Conservation (phyloP, 2,329 filamentous ascomycete genomes). For the Aspergillus quadrilineatus region DNA sequence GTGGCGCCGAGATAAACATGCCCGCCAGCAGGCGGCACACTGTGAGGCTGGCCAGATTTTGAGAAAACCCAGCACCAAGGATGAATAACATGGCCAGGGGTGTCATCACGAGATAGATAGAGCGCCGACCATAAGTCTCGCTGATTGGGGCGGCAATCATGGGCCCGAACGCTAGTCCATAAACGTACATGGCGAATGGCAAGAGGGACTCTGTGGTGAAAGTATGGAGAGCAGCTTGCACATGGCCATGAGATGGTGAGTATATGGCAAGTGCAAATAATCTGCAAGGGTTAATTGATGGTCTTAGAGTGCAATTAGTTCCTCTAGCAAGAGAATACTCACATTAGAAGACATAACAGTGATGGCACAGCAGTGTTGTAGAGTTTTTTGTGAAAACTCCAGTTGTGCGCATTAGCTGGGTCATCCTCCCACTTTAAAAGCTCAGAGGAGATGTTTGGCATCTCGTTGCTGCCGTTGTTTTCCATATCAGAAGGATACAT, state of each 20-base stretch:
- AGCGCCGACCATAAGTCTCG: conserved; percentile 11
- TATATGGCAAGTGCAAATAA: conserved; percentile 15
- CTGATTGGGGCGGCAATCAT: conserved; percentile 13
- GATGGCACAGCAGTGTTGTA: conserved; percentile 8
- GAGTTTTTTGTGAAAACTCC: conserved; percentile 1
- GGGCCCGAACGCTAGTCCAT: conserved; percentile 14
- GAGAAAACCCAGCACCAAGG: conserved; percentile 8
- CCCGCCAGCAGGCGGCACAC: conserved; percentile 16
- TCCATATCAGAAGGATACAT: no score
- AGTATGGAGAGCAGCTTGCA: conserved; percentile 6
- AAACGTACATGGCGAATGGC: conserved; percentile 15
- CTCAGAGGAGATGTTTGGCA: no score
- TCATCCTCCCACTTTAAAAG: neutral
- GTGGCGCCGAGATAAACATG: conserved; percentile 8
- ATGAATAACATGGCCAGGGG: conserved; percentile 10
- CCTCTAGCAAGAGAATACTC: neutral
- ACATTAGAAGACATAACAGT: conserved; percentile 3
- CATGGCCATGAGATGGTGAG: conserved; percentile 10
- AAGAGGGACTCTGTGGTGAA: conserved; percentile 9
- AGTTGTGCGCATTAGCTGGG: conserved; percentile 7
- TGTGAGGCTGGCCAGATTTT: conserved; percentile 5
- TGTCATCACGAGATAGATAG: conserved; percentile 13
- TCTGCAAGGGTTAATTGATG: neutral
- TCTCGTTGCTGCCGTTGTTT: no score
- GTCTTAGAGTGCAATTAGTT: neutral